Percentiles rank a stretch among this genome's conserved stretches.
phyloP scores from a whole-genome alignment of 352 stramenopile species.

The Saprolegnia diclina region DNA sequence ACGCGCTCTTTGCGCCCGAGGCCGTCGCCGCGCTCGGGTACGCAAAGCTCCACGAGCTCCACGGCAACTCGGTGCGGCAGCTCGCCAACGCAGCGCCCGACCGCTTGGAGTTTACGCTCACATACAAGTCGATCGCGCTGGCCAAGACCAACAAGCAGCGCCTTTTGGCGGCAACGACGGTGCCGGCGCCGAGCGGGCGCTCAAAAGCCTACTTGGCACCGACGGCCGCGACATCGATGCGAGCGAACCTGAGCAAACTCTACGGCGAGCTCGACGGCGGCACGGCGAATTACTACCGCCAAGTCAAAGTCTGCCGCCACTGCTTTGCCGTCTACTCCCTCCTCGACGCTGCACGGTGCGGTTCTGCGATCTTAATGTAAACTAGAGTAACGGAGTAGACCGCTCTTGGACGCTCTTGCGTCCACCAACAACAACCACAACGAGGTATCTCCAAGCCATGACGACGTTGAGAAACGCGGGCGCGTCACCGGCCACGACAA shows the following conservation, averaged over 20 bases:
- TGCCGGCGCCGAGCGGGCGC: constrained; percentile 25
- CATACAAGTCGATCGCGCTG: constrained; percentile 73
- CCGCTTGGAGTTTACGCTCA: constrained; percentile 44
- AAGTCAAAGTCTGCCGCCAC: constrained; percentile 74
- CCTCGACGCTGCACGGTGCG: constrained; percentile 50
- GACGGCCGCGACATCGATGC: constrained; percentile 50
- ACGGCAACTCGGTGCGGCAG: constrained; percentile 18
- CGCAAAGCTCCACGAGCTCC: constrained; percentile 36
- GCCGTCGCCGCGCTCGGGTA: constrained; percentile 38
- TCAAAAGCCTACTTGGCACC: constrained; percentile 36
- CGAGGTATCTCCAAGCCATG: too few species aligned
- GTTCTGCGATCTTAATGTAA: background rate
- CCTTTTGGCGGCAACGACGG: constrained; percentile 26
- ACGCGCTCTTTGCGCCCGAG: constrained; percentile 48
- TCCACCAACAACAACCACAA: background rate
- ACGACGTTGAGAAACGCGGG: too few species aligned
- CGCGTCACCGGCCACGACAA: background rate
- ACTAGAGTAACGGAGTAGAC: background rate
- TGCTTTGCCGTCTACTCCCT: constrained; percentile 86
- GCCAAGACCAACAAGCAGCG: constrained; percentile 55
- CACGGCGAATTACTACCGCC: constrained; percentile 71
- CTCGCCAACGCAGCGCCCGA: constrained; percentile 27
- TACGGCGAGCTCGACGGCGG: constrained; percentile 51
- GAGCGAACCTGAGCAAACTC: constrained; percentile 43
- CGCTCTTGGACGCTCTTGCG: background rate